Evolutionary conservation across 1,284 basidiomycete genomes (phyloP).

Genomic region (Prillingera fragicola): DNA sequence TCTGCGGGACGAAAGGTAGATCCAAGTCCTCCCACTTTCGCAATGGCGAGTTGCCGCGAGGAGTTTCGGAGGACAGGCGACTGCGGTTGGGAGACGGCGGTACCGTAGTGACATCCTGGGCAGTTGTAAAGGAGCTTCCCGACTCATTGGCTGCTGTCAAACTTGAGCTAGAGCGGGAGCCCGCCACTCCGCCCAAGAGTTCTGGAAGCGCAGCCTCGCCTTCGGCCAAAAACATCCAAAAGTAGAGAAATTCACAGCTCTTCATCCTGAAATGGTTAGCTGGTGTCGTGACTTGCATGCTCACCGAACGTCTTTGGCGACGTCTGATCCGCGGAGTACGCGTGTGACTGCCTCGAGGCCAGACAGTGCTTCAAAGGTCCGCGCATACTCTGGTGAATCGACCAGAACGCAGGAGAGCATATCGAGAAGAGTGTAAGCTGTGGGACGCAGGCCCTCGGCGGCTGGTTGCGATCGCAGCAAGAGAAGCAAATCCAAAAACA

Average conservation of each 20-base stretch:
- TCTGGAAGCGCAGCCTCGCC: slow-evolving; percentile 7
- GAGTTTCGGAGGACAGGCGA: not conserved
- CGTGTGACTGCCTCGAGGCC: slow-evolving; percentile 75
- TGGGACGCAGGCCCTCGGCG: slow-evolving; percentile 24
- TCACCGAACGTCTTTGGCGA: slow-evolving; percentile 74
- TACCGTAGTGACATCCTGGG: slow-evolving; percentile 1
- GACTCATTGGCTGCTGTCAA: not conserved
- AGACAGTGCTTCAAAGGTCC: slow-evolving; percentile 66
- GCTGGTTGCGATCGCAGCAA: slow-evolving; percentile 32
- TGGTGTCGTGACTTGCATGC: slow-evolving; percentile 24
- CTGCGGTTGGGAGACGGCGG: not conserved
- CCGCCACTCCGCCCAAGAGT: not conserved
- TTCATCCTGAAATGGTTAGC: slow-evolving; percentile 63
- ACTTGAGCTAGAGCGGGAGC: slow-evolving; percentile 1
- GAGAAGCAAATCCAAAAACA: slow-evolving; percentile 39
- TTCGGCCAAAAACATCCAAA: slow-evolving; percentile 83
- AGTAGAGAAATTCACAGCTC: slow-evolving; percentile 85
- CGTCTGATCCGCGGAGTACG: slow-evolving; percentile 71
- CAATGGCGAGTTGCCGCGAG: not conserved
- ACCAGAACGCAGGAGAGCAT: slow-evolving; percentile 77
- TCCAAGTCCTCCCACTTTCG: slow-evolving; percentile 23
- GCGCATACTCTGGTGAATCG: slow-evolving; percentile 64
- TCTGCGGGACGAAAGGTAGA: slow-evolving; percentile 41
- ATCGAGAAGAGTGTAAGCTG: slow-evolving; percentile 66
- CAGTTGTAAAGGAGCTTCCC: not conserved